Conservation (phyloP, 768 basidiomycete genomes). For the Lactifluus piperatus region DNA sequence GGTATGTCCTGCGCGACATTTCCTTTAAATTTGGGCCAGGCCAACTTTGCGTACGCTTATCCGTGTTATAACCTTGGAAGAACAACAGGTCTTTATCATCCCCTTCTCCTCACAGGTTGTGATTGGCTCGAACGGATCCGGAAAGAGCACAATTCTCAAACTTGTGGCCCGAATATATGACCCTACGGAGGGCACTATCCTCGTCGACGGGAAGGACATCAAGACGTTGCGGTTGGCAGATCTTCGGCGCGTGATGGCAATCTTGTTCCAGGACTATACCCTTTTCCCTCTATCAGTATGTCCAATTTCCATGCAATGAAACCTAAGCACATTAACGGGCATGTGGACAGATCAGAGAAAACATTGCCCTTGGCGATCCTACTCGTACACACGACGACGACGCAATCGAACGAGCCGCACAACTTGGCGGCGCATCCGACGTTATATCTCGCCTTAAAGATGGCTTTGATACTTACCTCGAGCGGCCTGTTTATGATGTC, state of each 20-base stretch:
- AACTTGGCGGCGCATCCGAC: slow-evolving; percentile 57
- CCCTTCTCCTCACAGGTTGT: neutral
- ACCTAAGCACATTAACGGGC: no score
- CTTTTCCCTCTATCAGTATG: no score
- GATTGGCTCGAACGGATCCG: no score
- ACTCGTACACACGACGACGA: slow-evolving; percentile 41
- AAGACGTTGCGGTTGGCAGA: no score
- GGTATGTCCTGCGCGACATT: slow-evolving; percentile 46
- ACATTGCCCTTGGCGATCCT: slow-evolving; percentile 71
- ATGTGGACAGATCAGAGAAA: no score
- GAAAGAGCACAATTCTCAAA: slow-evolving; percentile 52
- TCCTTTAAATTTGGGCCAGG: no score
- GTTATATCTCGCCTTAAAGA: slow-evolving; percentile 26
- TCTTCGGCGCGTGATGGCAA: no score
- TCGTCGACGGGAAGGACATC: no score
- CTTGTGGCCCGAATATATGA: slow-evolving; percentile 68
- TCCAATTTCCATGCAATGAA: no score
- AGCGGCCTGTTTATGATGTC: no score
- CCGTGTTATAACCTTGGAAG: neutral
- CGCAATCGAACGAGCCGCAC: slow-evolving; percentile 56
- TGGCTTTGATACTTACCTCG: no score
- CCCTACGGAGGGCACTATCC: slow-evolving; percentile 55
- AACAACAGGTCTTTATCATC: neutral
- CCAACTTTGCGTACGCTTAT: slow-evolving; percentile 57
- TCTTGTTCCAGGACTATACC: no score